These are phyloP conservation scores for Helianthus tuberosus DNA, from an alignment of 129 eudicot species.

Conservation along the genomic window DNA sequence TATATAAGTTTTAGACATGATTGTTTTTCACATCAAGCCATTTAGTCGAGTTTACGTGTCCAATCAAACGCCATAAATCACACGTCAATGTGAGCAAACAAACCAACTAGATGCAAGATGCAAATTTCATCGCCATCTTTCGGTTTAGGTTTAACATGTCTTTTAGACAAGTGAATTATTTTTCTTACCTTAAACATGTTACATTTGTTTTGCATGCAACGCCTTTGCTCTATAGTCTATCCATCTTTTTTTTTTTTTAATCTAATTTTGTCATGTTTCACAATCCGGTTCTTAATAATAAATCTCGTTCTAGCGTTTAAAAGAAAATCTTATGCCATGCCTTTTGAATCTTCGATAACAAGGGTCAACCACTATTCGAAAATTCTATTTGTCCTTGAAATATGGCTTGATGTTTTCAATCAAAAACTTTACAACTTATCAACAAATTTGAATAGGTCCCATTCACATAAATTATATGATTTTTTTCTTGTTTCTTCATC, in stretches of 20 bases:
- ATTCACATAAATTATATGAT: background rate
- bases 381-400: constrained; percentile 31
- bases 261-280: background rate
- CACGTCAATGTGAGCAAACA: background rate
- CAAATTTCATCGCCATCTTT: background rate
- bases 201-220: too few species aligned
- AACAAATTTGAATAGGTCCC: background rate
- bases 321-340: too few species aligned
- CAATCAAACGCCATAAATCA: background rate
- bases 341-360: background rate
- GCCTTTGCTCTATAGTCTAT: too few species aligned
- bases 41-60: background rate
- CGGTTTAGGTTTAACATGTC: background rate
- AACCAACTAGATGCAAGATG: background rate
- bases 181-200: too few species aligned
- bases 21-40: background rate
- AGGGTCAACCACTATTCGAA: constrained; percentile 13
- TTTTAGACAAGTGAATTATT: too few species aligned
- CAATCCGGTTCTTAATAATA: background rate
- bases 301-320: too few species aligned
- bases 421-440: background rate
- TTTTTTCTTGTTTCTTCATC: background rate
- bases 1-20: background rate
- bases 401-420: constrained; percentile 27
- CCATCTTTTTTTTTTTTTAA: background rate